These are phyloP conservation scores for Alternaria infectoria DNA, from an alignment of 2,329 filamentous ascomycete genomes.

Conservation along the genomic window DNA sequence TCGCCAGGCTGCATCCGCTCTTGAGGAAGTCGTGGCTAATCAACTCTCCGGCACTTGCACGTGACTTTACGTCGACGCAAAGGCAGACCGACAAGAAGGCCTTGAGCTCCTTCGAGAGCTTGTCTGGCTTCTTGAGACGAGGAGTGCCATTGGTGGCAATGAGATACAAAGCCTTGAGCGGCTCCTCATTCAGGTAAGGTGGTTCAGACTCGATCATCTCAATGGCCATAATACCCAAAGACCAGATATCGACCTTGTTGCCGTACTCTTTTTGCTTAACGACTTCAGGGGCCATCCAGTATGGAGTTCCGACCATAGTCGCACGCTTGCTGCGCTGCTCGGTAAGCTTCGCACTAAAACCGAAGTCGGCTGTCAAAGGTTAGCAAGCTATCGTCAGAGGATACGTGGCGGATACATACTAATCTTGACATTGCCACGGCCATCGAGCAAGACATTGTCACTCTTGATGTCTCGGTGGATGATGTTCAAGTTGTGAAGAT, in stretches of 20 bases:
- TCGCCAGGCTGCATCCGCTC: constrained; percentile 82
- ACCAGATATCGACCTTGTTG: constrained; percentile 98
- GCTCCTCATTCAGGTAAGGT: constrained; percentile 96
- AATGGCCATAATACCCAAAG: constrained; percentile 98
- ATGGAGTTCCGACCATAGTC: constrained; percentile 98
- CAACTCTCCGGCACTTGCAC: constrained; percentile 89
- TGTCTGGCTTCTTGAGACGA: constrained; percentile 96
- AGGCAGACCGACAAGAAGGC: constrained; percentile 95
- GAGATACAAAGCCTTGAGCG: constrained; percentile 93
- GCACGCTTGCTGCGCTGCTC: constrained; percentile 96
- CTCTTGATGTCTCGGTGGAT: constrained; percentile 99
- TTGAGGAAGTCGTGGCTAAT: constrained; percentile 93
- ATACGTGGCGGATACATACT: constrained; percentile 65
- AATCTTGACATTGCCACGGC: constrained; percentile 95
- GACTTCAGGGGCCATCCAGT: constrained; percentile 99
- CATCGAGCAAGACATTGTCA: constrained; percentile 95
- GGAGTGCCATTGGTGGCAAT: constrained; percentile 98
- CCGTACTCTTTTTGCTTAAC: constrained; percentile 99
- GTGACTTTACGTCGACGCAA: constrained; percentile 93
- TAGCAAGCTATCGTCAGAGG: not conserved
- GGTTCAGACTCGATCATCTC: constrained; percentile 99
- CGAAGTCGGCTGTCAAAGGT: constrained; percentile 81
- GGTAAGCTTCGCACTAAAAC: constrained; percentile 97
- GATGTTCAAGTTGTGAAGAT: constrained; percentile 94
- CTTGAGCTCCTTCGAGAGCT: constrained; percentile 96